Evolutionary conservation across 345 rosid genomes (phyloP).

Genomic region (Diplotaxis tenuifolia): DNA sequence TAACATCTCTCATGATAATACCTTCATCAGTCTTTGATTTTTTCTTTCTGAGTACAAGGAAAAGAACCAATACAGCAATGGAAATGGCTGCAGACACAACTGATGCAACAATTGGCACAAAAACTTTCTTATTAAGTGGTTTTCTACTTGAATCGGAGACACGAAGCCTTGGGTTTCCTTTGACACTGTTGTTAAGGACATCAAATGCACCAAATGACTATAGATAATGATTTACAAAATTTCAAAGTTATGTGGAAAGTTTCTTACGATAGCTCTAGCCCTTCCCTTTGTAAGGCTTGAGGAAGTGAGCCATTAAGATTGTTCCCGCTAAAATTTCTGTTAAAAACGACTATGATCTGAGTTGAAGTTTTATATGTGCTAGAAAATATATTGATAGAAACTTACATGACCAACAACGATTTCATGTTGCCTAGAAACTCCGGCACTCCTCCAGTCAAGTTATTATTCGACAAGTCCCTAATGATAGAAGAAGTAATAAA

Average conservation of each 20-base stretch:
- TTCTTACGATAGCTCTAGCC: conserved; percentile 8
- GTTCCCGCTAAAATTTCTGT: conserved; percentile 46
- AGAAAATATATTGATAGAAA: background rate
- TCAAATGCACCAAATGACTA: background rate
- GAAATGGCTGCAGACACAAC: background rate
- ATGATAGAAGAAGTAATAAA: background rate
- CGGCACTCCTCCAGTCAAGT: conserved; percentile 35
- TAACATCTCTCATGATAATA: background rate
- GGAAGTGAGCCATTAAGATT: conserved; percentile 45
- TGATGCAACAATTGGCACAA: background rate
- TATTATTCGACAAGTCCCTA: conserved; percentile 41
- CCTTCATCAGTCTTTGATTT: background rate
- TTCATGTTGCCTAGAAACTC: conserved; percentile 42
- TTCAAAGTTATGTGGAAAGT: background rate
- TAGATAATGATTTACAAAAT: background rate
- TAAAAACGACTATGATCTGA: background rate
- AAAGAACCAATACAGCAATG: background rate
- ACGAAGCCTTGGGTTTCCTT: conserved; percentile 23
- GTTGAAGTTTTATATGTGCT: background rate
- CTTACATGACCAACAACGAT: conserved; percentile 46
- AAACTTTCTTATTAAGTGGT: background rate
- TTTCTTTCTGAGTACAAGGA: background rate
- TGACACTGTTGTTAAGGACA: background rate
- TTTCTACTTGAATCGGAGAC: background rate
- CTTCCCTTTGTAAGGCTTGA: conserved; percentile 13